Conservation (phyloP, 2,329 filamentous ascomycete genomes). For the Talaromyces sp. region DNA sequence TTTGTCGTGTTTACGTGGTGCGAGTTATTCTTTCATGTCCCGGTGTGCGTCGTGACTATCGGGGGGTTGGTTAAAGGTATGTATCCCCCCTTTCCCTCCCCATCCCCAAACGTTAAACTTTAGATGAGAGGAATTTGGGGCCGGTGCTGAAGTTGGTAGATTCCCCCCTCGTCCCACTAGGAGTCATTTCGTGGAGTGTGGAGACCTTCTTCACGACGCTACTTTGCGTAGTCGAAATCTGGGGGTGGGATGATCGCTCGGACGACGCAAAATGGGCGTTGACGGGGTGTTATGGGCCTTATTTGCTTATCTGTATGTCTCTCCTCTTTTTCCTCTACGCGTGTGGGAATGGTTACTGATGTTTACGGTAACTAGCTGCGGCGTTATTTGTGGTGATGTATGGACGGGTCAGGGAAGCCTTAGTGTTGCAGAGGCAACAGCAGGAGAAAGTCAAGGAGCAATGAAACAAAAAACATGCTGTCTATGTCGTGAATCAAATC, state of each 20-base stretch:
- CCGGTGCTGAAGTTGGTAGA: slow-evolving; percentile 37
- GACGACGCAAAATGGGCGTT: slow-evolving; percentile 50
- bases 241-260: slow-evolving; percentile 54
- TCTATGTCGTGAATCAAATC: slow-evolving; percentile 1
- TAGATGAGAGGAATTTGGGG: not conserved
- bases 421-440: slow-evolving; percentile 11
- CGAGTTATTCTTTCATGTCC: slow-evolving; percentile 62
- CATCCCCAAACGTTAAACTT: not conserved
- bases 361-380: slow-evolving; percentile 19
- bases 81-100: slow-evolving; percentile 20
- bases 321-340: not conserved
- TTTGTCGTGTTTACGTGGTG: slow-evolving; percentile 59
- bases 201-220: slow-evolving; percentile 62
- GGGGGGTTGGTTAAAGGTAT: slow-evolving; percentile 53
- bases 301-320: slow-evolving; percentile 55
- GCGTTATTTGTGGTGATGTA: slow-evolving; percentile 12
- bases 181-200: slow-evolving; percentile 60
- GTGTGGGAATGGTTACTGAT: slow-evolving; percentile 8
- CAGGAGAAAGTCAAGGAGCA: slow-evolving; percentile 4
- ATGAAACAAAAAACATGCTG: not conserved
- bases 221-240: slow-evolving; percentile 62
- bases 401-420: slow-evolving; percentile 14
- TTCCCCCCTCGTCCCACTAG: slow-evolving; percentile 57
- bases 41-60: slow-evolving; percentile 57
- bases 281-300: slow-evolving; percentile 57